Percentiles rank a stretch among this genome's conserved stretches.
Conservation (phyloP, 2,329 filamentous ascomycete species). For the Gnomoniopsis smithogilvyi region DNA sequence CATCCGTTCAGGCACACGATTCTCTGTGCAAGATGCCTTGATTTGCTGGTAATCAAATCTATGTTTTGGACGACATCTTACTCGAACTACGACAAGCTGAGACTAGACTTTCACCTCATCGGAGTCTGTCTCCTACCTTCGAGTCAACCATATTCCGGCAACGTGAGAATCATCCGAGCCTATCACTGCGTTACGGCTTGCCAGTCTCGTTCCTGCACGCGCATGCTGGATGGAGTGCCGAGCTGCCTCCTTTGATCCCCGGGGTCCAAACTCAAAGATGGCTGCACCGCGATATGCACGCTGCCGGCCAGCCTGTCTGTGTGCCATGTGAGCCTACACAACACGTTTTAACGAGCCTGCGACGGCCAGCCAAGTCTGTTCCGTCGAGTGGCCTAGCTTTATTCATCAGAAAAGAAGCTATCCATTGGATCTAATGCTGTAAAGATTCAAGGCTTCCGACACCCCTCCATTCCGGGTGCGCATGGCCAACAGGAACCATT, state of each 20-base stretch:
- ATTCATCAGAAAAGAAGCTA: background rate
- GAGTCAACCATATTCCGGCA: background rate
- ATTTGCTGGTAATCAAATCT: background rate
- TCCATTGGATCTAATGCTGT: constrained; percentile 7
- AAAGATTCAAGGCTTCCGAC: constrained; percentile 7
- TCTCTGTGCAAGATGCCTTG: background rate
- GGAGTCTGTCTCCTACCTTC: background rate
- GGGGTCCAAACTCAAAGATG: background rate
- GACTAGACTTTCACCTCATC: background rate
- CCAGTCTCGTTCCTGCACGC: background rate
- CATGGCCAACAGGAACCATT: constrained; percentile 12
- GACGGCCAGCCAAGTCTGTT: constrained; percentile 2
- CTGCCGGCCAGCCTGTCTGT: constrained; percentile 4
- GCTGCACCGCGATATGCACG: constrained; percentile 13
- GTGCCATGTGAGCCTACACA: background rate
- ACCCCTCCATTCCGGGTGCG: constrained; percentile 3
- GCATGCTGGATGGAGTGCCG: background rate
- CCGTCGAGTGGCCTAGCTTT: background rate
- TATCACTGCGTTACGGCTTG: background rate
- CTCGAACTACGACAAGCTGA: background rate
- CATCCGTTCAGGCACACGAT: background rate
- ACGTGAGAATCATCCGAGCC: background rate
- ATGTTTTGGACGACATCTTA: background rate
- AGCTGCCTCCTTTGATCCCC: background rate
- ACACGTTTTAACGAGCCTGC: background rate